Conservation (phyloP, 2,329 filamentous ascomycete species). For the Aspergillus arachidicola region DNA sequence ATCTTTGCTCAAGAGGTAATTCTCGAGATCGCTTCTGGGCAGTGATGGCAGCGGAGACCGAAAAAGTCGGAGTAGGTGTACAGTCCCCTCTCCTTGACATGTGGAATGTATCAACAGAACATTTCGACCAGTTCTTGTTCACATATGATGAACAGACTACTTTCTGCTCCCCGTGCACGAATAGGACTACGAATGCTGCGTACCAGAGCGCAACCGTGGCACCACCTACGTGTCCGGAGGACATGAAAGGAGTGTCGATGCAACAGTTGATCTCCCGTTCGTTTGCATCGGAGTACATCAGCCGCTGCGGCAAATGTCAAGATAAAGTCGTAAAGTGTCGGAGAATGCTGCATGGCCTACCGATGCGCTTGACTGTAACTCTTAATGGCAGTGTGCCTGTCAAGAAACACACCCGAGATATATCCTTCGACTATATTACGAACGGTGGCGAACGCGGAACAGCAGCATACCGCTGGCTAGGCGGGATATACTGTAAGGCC, state of each 20-base stretch:
- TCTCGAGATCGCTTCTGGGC: slow-evolving; percentile 25
- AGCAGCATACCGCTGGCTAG: slow-evolving; percentile 41
- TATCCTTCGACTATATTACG: slow-evolving; percentile 29
- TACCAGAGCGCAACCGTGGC: not conserved
- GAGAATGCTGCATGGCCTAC: slow-evolving; percentile 25
- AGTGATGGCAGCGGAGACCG: slow-evolving; percentile 3
- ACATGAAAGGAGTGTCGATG: not conserved
- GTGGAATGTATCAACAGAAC: slow-evolving; percentile 28
- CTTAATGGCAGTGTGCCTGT: slow-evolving; percentile 16
- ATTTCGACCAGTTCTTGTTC: slow-evolving; percentile 33
- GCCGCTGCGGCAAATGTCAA: not conserved
- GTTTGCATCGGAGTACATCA: not conserved
- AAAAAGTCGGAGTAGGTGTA: slow-evolving; percentile 13
- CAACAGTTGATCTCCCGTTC: not conserved
- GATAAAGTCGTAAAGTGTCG: slow-evolving; percentile 22
- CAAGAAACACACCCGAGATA: slow-evolving; percentile 28
- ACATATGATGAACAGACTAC: slow-evolving; percentile 14
- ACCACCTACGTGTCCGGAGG: not conserved
- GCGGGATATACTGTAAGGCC: slow-evolving; percentile 36
- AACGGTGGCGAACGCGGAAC: slow-evolving; percentile 10
- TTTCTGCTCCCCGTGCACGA: slow-evolving; percentile 5
- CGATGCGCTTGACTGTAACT: slow-evolving; percentile 34
- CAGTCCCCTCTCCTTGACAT: slow-evolving; percentile 20
- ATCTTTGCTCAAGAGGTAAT: slow-evolving; percentile 22
- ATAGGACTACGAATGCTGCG: not conserved